These are phyloP conservation scores for Geum urbanum DNA, from an alignment of 306 rosid genomes.

Conservation along the genomic window DNA sequence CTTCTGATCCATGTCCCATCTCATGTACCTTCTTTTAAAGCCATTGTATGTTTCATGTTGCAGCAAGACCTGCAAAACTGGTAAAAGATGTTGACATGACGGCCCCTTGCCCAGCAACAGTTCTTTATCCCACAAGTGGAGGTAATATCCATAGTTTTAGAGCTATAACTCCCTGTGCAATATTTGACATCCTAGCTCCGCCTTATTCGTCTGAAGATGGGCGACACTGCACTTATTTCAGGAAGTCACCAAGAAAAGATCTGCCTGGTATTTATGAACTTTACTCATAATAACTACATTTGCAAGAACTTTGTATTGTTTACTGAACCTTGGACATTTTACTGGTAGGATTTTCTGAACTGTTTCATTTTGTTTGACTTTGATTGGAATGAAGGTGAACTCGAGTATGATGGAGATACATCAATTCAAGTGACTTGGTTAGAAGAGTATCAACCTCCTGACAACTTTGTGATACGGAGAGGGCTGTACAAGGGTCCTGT, in stretches of 20 bases:
- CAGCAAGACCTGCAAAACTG: conserved; percentile 87
- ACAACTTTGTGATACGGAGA: conserved; percentile 79
- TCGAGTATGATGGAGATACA: conserved; percentile 49
- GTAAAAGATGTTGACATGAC: conserved; percentile 73
- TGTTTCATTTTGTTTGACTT: conserved; percentile 6
- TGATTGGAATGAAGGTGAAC: conserved; percentile 38
- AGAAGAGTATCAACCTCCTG: conserved; percentile 85
- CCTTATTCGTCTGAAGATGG: conserved; percentile 83
- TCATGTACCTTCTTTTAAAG: neutral
- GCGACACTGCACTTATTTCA: conserved; percentile 88
- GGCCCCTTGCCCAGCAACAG: conserved; percentile 73
- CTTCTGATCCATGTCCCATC: neutral
- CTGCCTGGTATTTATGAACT: conserved; percentile 55
- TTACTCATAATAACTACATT: neutral
- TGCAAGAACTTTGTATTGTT: neutral
- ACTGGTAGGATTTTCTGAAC: neutral
- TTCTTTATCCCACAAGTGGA: conserved; percentile 81
- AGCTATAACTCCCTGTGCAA: conserved; percentile 92
- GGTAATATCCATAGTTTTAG: conserved; percentile 89
- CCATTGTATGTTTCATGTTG: conserved; percentile 28
- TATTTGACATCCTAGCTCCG: conserved; percentile 81
- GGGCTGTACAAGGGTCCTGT: conserved; percentile 92
- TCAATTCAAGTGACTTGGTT: conserved; percentile 64
- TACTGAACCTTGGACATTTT: neutral
- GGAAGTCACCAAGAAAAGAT: conserved; percentile 55